Evolutionary conservation across 2,329 filamentous ascomycete genomes (phyloP), one percentile per base, ranked within the genome.

Genomic region (Pochonia chlamydosporia): DNA sequence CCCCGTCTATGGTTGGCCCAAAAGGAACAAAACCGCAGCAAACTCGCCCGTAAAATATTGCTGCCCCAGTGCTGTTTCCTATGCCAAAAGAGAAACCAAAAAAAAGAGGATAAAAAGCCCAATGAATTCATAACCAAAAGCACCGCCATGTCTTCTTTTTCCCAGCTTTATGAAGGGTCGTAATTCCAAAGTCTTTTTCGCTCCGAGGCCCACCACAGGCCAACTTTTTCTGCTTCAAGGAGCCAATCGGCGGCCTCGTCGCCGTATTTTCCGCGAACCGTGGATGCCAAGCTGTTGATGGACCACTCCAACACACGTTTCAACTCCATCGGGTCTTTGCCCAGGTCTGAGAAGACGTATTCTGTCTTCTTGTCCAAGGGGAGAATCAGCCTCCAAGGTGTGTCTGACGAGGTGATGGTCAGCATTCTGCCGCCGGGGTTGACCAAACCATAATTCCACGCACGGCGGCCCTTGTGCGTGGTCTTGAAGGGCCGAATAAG

Each of bases 391-490:
- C 59, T 59, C 46, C 62, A 57, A 4, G 45, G 18, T 53, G 48
- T 8, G 55, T 57, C 24, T 54, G 53, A 16, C 52, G 55, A 43
- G 51, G 58, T 46, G 11, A 64, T 59, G 0, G 56, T 55, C 0
- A 64, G 52, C 56, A 63, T 61, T 1, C 55, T 56, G 4, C 62
- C 54, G 3, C 62, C 62, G 1, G 62, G 60, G 16, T 64, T 64
- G 5, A 57, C 59, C 5, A 64, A 53, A 8, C 59, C 56, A 21
- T 60, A 64, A n/a, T 64, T 60, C 62, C 62, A 64, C 18, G 57
- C 50, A 3, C 60, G 56, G 7, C 56, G 49, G 1, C 59, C 54
- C 2, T 49, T 49, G 25, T 43, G 40, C 20, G 51, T 54, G 3
- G 31, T 24, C 1, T 50, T 56, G 47, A 56, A 56, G 23, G 58